A percentile compares a stretch with the other conserved stretches of the same genome.
Evolutionary conservation across 164 flowering plant species (phyloP).

Genomic region (Vitis amurensis): DNA sequence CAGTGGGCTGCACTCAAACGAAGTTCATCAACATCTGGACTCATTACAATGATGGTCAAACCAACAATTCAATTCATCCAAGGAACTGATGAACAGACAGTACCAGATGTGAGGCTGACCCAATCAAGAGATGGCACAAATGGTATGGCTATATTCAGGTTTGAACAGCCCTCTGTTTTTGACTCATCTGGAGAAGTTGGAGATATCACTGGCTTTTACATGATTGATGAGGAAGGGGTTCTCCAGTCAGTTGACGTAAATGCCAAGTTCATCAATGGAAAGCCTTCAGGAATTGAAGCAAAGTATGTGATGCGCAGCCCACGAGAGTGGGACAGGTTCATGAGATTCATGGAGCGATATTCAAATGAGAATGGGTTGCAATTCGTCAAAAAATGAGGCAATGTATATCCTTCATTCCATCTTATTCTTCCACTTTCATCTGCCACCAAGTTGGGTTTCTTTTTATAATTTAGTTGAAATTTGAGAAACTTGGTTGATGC

Average conservation of each 20-base stretch:
- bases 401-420: conserved; percentile 17
- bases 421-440: conserved; percentile 10
- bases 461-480: conserved; percentile 18
- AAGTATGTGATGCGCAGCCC: conserved; percentile 85
- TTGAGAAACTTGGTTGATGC: conserved; percentile 16
- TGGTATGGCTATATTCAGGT: conserved; percentile 84
- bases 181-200: conserved; percentile 88
- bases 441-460: conserved; percentile 3
- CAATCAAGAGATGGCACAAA: conserved; percentile 92
- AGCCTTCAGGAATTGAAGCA: conserved; percentile 88
- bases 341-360: conserved; percentile 99
- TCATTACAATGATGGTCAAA: conserved; percentile 60
- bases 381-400: conserved; percentile 78
- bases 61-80: conserved; percentile 95
- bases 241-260: conserved; percentile 84
- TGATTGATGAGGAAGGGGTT: conserved; percentile 97
- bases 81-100: conserved; percentile 86
- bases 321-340: conserved; percentile 93
- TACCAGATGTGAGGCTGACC: conserved; percentile 88
- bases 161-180: conserved; percentile 88
- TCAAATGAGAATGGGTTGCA: conserved; percentile 84
- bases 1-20: conserved; percentile 14
- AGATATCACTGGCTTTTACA: conserved; percentile 92
- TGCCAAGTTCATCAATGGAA: conserved; percentile 88
- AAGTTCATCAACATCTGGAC: conserved; percentile 20